These are phyloP conservation scores for Nannochloropsis salina DNA, from an alignment of 108 stramenopile species.

Conservation along the genomic window DNA sequence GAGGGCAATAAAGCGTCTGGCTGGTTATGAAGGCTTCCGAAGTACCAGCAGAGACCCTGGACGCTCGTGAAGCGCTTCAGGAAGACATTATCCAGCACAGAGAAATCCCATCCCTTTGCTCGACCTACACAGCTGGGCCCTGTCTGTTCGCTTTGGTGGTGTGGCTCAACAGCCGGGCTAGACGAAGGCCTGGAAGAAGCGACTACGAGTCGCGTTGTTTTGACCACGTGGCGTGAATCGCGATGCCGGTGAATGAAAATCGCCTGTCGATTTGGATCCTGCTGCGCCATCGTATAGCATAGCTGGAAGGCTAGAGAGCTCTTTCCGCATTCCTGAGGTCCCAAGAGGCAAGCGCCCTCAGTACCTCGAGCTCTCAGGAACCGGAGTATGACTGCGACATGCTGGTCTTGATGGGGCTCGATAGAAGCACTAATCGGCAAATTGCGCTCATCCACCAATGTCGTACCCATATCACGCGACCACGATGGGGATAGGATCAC, in stretches of 20 bases:
- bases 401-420: not conserved
- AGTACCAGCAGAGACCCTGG: constrained; percentile 10
- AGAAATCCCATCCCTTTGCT: not conserved
- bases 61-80: not conserved
- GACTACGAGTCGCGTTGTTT: not conserved
- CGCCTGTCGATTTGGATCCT: not conserved
- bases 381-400: not conserved
- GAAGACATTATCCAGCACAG: constrained; percentile 1
- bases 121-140: not conserved
- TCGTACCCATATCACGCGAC: too few relatives aligned
- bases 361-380: not conserved
- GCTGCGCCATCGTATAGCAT: constrained; percentile 10
- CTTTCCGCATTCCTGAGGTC: constrained; percentile 1
- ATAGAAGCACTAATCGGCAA: too few relatives aligned
- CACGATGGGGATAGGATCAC: too few relatives aligned
- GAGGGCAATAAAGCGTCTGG: not conserved
- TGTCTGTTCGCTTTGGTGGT: not conserved
- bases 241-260: constrained; percentile 12
- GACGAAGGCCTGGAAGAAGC: not conserved
- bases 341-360: not conserved
- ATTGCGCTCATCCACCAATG: too few relatives aligned
- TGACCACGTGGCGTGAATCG: not conserved
- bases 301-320: not conserved
- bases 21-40: not conserved
- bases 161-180: not conserved